Conservation (phyloP, 1,284 basidiomycete species). For the Leccinum fuscescens region DNA sequence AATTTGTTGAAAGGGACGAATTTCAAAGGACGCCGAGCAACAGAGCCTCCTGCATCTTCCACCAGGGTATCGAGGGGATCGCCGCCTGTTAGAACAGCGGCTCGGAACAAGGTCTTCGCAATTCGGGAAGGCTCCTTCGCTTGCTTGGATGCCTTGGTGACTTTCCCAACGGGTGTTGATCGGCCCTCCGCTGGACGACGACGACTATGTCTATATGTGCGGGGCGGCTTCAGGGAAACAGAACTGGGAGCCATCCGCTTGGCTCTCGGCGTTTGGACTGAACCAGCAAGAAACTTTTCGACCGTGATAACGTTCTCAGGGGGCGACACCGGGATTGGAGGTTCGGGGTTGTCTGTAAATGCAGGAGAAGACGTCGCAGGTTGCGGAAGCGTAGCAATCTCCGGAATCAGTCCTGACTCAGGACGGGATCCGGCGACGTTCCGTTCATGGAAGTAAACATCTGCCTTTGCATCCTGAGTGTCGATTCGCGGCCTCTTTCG, state of each 20-base stretch:
- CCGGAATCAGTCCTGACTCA: constrained; percentile 10
- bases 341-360: not conserved
- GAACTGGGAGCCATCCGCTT: not conserved
- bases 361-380: not conserved
- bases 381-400: constrained; percentile 18
- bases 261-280: constrained; percentile 1
- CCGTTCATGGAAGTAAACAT: not conserved
- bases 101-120: constrained; percentile 23
- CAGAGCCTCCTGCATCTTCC: constrained; percentile 10
- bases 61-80: constrained; percentile 23
- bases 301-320: constrained; percentile 23
- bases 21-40: constrained; percentile 24
- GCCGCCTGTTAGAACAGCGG: constrained; percentile 26
- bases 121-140: constrained; percentile 6
- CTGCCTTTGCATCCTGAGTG: constrained; percentile 1
- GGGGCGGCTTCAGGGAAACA: not conserved
- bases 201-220: constrained; percentile 24
- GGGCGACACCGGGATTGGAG: not conserved
- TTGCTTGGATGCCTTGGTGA: not conserved
- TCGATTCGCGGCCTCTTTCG: constrained; percentile 22
- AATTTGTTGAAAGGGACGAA: constrained; percentile 30
- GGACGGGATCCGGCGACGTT: not conserved
- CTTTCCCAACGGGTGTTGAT: constrained; percentile 2
- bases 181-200: not conserved
- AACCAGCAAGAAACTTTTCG: constrained; percentile 26